Conservation (phyloP, 257 asterid species). For the Solanum rostratum region DNA sequence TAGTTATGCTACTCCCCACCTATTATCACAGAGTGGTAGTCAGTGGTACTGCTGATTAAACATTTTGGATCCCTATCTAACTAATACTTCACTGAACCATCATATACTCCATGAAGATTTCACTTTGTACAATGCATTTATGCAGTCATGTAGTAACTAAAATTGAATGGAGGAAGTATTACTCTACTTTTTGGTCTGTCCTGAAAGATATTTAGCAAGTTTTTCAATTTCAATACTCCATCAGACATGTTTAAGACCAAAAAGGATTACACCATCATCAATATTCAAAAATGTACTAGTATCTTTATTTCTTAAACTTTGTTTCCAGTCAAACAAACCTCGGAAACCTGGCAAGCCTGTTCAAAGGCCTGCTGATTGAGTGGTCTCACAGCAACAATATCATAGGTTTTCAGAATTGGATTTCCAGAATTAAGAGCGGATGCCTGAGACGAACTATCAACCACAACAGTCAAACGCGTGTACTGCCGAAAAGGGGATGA, state of each 20-base stretch:
- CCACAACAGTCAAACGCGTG: conserved; percentile 62
- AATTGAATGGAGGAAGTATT: too few relatives aligned
- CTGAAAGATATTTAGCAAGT: too few relatives aligned
- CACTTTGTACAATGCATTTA: too few relatives aligned
- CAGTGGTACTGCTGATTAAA: background rate
- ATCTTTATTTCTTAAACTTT: background rate
- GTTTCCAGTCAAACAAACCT: conserved; percentile 30
- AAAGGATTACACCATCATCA: background rate
- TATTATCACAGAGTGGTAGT: background rate
- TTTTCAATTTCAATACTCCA: too few relatives aligned
- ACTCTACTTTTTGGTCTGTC: too few relatives aligned
- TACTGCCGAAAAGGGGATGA: conserved; percentile 74
- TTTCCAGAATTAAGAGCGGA: conserved; percentile 60
- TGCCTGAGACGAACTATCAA: conserved; percentile 50
- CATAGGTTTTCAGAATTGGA: conserved; percentile 60
- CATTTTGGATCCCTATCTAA: background rate
- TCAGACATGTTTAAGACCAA: too few relatives aligned
- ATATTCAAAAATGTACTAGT: background rate
- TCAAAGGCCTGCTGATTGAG: conserved; percentile 58
- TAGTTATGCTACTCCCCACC: background rate
- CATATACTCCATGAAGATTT: background rate
- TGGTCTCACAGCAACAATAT: conserved; percentile 70
- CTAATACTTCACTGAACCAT: too few relatives aligned
- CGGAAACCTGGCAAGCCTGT: conserved; percentile 66
- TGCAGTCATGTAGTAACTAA: too few relatives aligned